These are phyloP conservation scores for Aspergillus arachidicola DNA, from an alignment of 2,329 filamentous ascomycete species.

Conservation along the genomic window DNA sequence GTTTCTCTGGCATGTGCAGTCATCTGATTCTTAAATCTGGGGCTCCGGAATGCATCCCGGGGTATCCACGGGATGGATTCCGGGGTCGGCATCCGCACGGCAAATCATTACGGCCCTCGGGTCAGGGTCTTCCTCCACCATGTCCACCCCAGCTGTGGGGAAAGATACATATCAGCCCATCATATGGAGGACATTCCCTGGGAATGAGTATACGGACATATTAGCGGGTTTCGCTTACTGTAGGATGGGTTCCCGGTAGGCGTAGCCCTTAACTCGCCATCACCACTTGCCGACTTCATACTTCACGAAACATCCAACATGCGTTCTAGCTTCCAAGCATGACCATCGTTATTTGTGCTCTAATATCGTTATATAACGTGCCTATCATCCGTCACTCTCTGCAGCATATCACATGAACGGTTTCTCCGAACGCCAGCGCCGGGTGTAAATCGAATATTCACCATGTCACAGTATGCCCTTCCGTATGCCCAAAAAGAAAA, in stretches of 20 bases:
- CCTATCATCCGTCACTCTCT: slow-evolving; percentile 23
- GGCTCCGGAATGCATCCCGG: slow-evolving; percentile 21
- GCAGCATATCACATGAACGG: slow-evolving; percentile 19
- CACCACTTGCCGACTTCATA: neutral
- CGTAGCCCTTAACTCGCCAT: neutral
- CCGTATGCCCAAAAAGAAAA: slow-evolving; percentile 12
- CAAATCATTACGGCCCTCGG: slow-evolving; percentile 3
- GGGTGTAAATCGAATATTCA: slow-evolving; percentile 28
- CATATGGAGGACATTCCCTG: neutral
- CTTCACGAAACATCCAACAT: neutral
- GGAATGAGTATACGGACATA: neutral
- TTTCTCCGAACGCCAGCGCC: slow-evolving; percentile 38
- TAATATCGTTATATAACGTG: slow-evolving; percentile 41
- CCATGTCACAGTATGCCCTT: slow-evolving; percentile 17
- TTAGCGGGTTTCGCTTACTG: neutral
- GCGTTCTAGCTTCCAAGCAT: slow-evolving; percentile 1
- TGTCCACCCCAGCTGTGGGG: neutral
- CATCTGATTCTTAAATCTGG: slow-evolving; percentile 12
- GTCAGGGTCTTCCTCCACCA: neutral
- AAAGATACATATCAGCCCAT: neutral
- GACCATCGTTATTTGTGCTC: slow-evolving; percentile 35
- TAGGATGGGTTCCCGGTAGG: neutral
- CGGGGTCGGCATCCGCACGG: slow-evolving; percentile 11
- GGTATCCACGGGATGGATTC: slow-evolving; percentile 15
- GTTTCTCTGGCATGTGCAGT: neutral